A percentile compares a stretch with the other conserved stretches of the same genome.
These are phyloP conservation scores for Fusarium sp. DNA, from an alignment of 2,329 filamentous ascomycete genomes.

Conservation along the genomic window DNA sequence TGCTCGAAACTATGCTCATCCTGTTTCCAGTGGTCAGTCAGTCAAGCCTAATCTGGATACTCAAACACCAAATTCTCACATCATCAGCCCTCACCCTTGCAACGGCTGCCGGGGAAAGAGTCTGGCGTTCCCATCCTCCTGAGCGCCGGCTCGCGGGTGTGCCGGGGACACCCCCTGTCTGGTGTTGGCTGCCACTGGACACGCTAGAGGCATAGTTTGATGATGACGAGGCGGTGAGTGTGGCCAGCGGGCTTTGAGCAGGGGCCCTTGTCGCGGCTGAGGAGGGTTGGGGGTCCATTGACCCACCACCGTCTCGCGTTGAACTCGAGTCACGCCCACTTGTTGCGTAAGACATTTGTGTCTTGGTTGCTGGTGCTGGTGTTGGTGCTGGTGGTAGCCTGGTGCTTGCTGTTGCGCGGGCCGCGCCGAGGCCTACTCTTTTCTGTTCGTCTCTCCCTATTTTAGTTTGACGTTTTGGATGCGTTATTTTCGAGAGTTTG, in stretches of 20 bases:
- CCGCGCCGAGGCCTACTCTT: slow-evolving; percentile 37
- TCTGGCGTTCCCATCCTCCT: slow-evolving; percentile 45
- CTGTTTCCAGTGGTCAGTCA: slow-evolving; percentile 19
- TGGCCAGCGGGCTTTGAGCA: slow-evolving; percentile 22
- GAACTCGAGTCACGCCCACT: slow-evolving; percentile 22
- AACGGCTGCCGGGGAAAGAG: slow-evolving; percentile 38
- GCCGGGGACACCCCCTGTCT: slow-evolving; percentile 40
- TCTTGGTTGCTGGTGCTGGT: too few relatives aligned
- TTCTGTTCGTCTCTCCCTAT: slow-evolving; percentile 14
- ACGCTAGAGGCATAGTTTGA: slow-evolving; percentile 43
- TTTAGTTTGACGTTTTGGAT: slow-evolving; percentile 26
- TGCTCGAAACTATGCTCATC: slow-evolving; percentile 24
- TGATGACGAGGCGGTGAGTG: slow-evolving; percentile 44
- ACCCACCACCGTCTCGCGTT: slow-evolving; percentile 18
- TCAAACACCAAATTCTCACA: slow-evolving; percentile 21
- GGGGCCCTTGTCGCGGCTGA: slow-evolving; percentile 26
- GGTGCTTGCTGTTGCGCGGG: slow-evolving; percentile 15
- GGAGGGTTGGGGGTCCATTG: slow-evolving; percentile 16
- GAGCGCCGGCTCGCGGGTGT: slow-evolving; percentile 41
- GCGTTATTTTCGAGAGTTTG: not conserved
- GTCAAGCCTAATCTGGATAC: not conserved
- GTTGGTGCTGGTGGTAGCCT: too few relatives aligned
- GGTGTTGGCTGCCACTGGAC: slow-evolving; percentile 36
- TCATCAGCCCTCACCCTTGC: slow-evolving; percentile 35
- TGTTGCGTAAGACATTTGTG: slow-evolving; percentile 26